A percentile compares a stretch with the other conserved stretches of the same genome.
These are phyloP conservation scores for Macrocybe gigantea DNA, from an alignment of 768 basidiomycete genomes.

Conservation along the genomic window DNA sequence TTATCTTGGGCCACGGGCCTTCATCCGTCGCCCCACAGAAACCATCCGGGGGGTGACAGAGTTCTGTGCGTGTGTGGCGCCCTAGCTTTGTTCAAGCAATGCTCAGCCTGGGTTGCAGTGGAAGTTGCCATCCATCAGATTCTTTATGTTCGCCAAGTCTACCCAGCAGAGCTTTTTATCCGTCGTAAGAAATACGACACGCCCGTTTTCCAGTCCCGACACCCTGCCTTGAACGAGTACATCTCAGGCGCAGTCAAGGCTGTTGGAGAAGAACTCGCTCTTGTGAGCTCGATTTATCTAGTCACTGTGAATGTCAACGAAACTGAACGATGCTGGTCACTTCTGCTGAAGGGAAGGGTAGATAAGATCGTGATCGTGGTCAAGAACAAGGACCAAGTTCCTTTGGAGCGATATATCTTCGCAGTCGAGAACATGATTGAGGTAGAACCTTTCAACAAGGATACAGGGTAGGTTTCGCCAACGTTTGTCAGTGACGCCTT, in stretches of 20 bases:
- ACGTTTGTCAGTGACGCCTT: background rate
- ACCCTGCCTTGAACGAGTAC: conserved; percentile 83
- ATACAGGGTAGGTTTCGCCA: conserved; percentile 44
- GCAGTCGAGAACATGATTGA: conserved; percentile 78
- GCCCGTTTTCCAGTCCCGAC: conserved; percentile 90
- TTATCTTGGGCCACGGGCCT: background rate
- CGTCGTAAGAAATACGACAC: conserved; percentile 87
- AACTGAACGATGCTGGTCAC: conserved; percentile 1
- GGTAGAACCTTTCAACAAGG: conserved; percentile 64
- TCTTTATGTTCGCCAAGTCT: conserved; percentile 85
- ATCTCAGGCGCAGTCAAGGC: conserved; percentile 84
- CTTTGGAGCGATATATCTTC: conserved; percentile 89
- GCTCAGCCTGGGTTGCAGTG: conserved; percentile 41
- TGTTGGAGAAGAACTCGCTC: conserved; percentile 68
- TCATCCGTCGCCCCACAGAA: conserved; percentile 32
- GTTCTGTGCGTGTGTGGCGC: conserved; percentile 57
- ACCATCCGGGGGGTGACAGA: conserved; percentile 60
- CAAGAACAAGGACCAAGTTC: conserved; percentile 71
- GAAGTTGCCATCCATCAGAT: conserved; percentile 93
- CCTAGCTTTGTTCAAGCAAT: background rate
- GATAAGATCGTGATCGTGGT: conserved; percentile 81
- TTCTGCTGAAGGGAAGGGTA: conserved; percentile 56
- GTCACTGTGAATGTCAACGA: background rate
- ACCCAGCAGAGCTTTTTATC: conserved; percentile 84
- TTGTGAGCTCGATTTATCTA: conserved; percentile 31